A percentile compares a stretch with the other conserved stretches of the same genome.
These are phyloP conservation scores for Fraxinus excelsior DNA, from an alignment of 257 asterid genomes.

Conservation along the genomic window DNA sequence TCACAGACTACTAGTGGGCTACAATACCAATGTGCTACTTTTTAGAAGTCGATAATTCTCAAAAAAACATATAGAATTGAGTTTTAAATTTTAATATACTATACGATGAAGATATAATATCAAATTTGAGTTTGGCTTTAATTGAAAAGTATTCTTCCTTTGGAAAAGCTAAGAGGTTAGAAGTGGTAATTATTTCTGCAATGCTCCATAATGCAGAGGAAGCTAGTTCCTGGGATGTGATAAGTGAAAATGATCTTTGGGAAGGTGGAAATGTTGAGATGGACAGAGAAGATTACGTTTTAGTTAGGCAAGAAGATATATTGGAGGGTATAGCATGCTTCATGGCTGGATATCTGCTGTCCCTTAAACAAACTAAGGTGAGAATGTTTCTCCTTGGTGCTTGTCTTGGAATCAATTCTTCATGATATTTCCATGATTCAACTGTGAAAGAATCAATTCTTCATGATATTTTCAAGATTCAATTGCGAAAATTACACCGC, in stretches of 20 bases:
- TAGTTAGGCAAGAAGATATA: conserved; percentile 96
- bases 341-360: conserved; percentile 92
- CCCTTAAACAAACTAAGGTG: conserved; percentile 95
- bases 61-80: neutral
- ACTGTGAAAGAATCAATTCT: neutral
- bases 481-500: conserved; percentile 1
- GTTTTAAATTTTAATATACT: neutral
- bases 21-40: neutral
- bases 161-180: neutral
- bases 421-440: neutral
- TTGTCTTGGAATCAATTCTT: conserved; percentile 1
- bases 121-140: neutral
- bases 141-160: neutral
- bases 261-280: conserved; percentile 65
- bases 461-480: neutral
- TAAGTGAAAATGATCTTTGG: conserved; percentile 85
- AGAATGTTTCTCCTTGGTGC: conserved; percentile 13
- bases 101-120: neutral
- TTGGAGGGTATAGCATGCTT: conserved; percentile 96
- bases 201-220: conserved; percentile 59
- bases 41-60: neutral
- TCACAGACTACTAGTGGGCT: conserved; percentile 12
- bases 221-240: conserved; percentile 92
- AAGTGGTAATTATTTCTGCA: neutral
- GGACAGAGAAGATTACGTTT: conserved; percentile 78